Percentiles rank a stretch among this genome's conserved stretches.
phyloP scores from a whole-genome alignment of 148 eudicot species.

The Agrostemma githago region DNA sequence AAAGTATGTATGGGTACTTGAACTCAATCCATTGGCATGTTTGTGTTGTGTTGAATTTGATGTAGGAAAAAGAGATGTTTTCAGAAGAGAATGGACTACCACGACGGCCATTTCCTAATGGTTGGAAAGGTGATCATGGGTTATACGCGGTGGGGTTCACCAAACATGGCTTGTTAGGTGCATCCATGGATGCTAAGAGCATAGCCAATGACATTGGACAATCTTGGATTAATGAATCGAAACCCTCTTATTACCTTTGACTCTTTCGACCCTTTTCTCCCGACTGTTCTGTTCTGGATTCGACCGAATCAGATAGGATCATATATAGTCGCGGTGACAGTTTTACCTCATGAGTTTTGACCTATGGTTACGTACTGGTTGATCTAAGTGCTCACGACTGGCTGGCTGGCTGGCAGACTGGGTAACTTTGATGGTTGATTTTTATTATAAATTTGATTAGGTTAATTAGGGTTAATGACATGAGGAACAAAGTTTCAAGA shows the following conservation, averaged over 20 bases:
- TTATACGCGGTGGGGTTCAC: constrained; percentile 89
- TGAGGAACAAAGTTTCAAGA: background rate
- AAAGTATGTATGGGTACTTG: constrained; percentile 13
- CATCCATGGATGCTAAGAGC: constrained; percentile 63
- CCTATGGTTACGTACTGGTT: too few species aligned
- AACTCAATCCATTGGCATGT: too few species aligned
- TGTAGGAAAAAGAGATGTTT: constrained; percentile 67
- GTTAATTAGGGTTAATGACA: background rate
- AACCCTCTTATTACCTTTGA: constrained; percentile 25
- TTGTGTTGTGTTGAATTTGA: background rate
- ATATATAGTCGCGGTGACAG: too few species aligned
- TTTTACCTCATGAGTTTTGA: too few species aligned
- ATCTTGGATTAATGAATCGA: constrained; percentile 39
- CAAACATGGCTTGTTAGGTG: constrained; percentile 79
- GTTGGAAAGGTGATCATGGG: constrained; percentile 78
- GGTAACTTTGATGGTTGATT: too few species aligned
- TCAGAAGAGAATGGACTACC: constrained; percentile 69
- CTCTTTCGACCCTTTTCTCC: background rate
- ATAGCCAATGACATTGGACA: constrained; percentile 54
- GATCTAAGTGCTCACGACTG: too few species aligned
- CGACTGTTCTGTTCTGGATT: too few species aligned
- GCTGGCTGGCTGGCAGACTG: too few species aligned
- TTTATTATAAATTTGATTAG: background rate
- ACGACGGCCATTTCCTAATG: constrained; percentile 59
- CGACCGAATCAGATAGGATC: too few species aligned